Conservation (phyloP, 2,329 filamentous ascomycete genomes). For the Cryphonectria parasitica region DNA sequence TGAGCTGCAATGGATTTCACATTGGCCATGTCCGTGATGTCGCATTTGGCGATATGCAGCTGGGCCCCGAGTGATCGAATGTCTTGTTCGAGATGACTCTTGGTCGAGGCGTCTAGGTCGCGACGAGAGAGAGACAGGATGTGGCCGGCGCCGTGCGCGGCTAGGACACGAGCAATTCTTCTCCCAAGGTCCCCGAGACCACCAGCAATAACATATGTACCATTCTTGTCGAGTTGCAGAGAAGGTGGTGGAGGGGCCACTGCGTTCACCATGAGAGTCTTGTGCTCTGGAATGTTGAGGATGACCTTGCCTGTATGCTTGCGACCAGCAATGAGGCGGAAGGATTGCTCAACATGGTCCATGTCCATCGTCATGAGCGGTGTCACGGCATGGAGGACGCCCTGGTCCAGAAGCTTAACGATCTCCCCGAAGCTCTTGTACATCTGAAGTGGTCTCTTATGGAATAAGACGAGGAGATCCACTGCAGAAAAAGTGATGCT, state of each 20-base stretch:
- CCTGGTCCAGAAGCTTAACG: constrained; percentile 18
- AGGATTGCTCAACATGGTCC: constrained; percentile 43
- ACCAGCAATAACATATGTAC: constrained; percentile 40
- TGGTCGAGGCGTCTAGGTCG: constrained; percentile 22
- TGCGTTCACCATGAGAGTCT: constrained; percentile 29
- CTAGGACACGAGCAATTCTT: constrained; percentile 35
- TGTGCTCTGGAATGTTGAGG: constrained; percentile 27
- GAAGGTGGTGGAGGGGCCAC: constrained; percentile 23
- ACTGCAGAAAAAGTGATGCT: constrained; percentile 26
- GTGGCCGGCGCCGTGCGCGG: constrained; percentile 38
- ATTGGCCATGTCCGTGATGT: constrained; percentile 37
- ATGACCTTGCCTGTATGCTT: constrained; percentile 48
- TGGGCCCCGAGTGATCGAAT: constrained; percentile 23
- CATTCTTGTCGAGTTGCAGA: constrained; percentile 29
- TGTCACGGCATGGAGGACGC: constrained; percentile 35
- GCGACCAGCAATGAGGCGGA: constrained; percentile 48
- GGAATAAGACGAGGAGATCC: constrained; percentile 19
- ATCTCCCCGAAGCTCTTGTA: constrained; percentile 18
- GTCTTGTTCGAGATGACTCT: constrained; percentile 27
- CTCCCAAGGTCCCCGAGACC: constrained; percentile 40
- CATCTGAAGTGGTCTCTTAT: constrained; percentile 8
- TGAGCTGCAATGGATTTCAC: constrained; percentile 29
- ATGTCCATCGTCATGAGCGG: constrained; percentile 42
- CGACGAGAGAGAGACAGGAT: constrained; percentile 39
- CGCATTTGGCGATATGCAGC: constrained; percentile 40